These are phyloP conservation scores for Nannochloropsis oceanica DNA, from an alignment of 108 stramenopile genomes.

Conservation along the genomic window DNA sequence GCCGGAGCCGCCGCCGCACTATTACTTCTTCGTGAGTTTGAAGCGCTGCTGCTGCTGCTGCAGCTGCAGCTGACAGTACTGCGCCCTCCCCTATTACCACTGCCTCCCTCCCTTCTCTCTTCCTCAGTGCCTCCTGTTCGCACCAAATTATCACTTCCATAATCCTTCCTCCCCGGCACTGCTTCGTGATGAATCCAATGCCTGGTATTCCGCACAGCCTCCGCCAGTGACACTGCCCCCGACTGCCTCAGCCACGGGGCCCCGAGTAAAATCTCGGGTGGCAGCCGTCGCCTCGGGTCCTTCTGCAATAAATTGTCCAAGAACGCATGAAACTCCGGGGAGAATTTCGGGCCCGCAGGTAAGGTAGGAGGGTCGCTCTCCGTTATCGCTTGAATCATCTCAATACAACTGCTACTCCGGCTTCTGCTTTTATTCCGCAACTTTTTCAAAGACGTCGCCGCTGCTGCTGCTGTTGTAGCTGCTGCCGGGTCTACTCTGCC, in stretches of 20 bases:
- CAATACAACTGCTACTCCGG: constrained; percentile 24
- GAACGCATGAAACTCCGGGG: constrained; percentile 31
- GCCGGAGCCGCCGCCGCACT: too few relatives aligned
- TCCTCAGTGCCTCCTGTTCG: not conserved
- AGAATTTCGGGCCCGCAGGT: constrained; percentile 7
- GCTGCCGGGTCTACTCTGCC: not conserved
- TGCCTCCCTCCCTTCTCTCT: not conserved
- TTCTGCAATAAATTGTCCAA: constrained; percentile 31
- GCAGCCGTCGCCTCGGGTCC: constrained; percentile 27
- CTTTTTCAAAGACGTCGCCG: not conserved
- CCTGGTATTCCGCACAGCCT: not conserved
- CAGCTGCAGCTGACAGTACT: not conserved
- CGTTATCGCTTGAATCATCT: constrained; percentile 37
- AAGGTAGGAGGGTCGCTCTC: constrained; percentile 34
- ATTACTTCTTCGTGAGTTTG: too few relatives aligned
- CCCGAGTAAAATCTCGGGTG: constrained; percentile 32
- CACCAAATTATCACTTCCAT: not conserved
- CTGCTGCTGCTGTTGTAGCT: not conserved
- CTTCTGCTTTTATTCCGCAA: not conserved
- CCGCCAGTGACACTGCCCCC: constrained; percentile 1
- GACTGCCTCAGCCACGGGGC: constrained; percentile 23
- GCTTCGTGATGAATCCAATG: not conserved
- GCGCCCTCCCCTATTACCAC: not conserved
- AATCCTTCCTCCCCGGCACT: not conserved
- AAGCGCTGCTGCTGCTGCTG: too few relatives aligned